Base-by-base conservation (phyloP, 2,329 filamentous ascomycete species). In the Zarea fungicola region DNA sequence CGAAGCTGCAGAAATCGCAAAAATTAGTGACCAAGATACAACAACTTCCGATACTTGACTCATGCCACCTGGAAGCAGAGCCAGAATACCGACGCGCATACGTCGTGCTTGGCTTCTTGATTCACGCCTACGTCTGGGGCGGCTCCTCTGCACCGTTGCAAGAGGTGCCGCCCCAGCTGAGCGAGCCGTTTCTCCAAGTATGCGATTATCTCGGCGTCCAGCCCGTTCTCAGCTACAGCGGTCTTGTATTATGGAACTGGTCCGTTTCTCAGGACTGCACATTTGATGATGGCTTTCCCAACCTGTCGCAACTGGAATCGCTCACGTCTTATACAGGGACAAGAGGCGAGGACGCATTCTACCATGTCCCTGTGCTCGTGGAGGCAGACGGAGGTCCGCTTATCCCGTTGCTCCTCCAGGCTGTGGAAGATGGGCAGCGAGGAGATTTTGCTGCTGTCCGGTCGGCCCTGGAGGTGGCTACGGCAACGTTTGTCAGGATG, bases 201-300 rank as follows among this genome's bases (percentile, higher is more conserved):
- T 57, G 55, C 48, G 45, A 55, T n/a, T 31, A 39, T 7, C 14
- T 57, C 2, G 54, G 49, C 5, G 48, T 51, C 43, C 26, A 48
- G 40, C 54, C 51, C 6, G 51, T 56, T 6, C 49, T 55, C 13
- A 55, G 53, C 41, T 57, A 57, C 35, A 54, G 52, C 5, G 52
- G 52, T 16, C 41, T 57, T 9, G 54, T 54, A 34, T 19, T 55
- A 6, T 57, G 55, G 55, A 57, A 57, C 21, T 57, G 54, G 55
- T 31, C n/a, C 13, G 21, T 32, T 14, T 29, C n/a, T 18, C 31
- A 23, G 11, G 25, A 13, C 14, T 3, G 7, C 16, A 14, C 3
- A 7, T 3, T 6, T 14, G 10, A 26, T 19, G 21, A 18, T 21
- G 46, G 35, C 14, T 50, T 53, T 42, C 49, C 48, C 26, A 48